phyloP scores from a whole-genome alignment of 2,329 filamentous ascomycete genomes.

The Pezicula neosporulosa region DNA sequence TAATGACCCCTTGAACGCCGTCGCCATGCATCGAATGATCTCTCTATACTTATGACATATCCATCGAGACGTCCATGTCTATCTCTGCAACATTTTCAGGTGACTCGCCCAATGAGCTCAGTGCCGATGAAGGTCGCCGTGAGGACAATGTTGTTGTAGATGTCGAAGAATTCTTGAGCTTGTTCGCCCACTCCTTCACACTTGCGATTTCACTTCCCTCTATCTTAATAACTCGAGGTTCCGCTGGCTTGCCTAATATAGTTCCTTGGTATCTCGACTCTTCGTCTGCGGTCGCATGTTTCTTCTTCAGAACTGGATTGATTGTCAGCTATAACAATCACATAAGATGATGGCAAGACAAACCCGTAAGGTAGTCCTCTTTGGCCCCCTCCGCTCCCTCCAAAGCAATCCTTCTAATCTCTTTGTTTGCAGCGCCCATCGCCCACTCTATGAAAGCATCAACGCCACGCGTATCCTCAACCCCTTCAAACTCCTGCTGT shows the following conservation, averaged over 20 bases:
- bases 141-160: constrained; percentile 14
- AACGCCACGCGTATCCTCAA: constrained; percentile 77
- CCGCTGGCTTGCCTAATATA: constrained; percentile 69
- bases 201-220: constrained; percentile 72
- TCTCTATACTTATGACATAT: constrained; percentile 5
- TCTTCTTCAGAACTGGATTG: constrained; percentile 74
- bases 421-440: constrained; percentile 66
- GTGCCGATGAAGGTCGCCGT: constrained; percentile 24
- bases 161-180: constrained; percentile 24
- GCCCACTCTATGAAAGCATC: constrained; percentile 80
- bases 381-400: constrained; percentile 62
- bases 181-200: constrained; percentile 61
- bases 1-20: constrained; percentile 18
- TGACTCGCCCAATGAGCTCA: constrained; percentile 27
- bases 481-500: constrained; percentile 60
- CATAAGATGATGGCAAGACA: constrained; percentile 4
- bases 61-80: constrained; percentile 15
- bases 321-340: constrained; percentile 15
- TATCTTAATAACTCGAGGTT: constrained; percentile 69
- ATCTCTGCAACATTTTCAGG: constrained; percentile 24
- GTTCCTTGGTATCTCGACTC: constrained; percentile 85
- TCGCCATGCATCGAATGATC: constrained; percentile 23
- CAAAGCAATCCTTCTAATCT: constrained; percentile 78
- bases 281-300: constrained; percentile 84
- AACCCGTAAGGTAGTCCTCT: constrained; percentile 68